Base-by-base conservation (phyloP, 2,329 filamentous ascomycete species). In the Didymella glomerata region DNA sequence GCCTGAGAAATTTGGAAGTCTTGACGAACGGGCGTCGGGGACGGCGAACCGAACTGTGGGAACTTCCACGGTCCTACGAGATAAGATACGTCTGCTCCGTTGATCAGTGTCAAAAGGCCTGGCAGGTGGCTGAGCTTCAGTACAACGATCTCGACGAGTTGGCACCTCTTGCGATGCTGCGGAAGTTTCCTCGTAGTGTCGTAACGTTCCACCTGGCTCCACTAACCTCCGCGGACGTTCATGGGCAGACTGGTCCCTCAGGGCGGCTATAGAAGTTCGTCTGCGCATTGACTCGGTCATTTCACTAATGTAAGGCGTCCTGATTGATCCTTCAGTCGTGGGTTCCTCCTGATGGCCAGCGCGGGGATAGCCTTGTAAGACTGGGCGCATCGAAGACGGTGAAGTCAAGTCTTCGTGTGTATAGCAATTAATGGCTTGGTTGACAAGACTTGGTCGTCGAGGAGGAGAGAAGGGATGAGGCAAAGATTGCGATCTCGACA, bases 171-270 rank as follows among this genome's bases (percentile, higher is more conserved):
- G 56, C 32, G 36, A 54, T 48, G 42, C 55, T 40, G 60, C 49
- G 32, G 70, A 64, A 1, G 58, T 61, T 18, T 68, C 52, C 27
- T 73, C 66, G 54, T 71, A 75, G 32, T 70, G 56, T 54, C 67
- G 67, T 51, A 76, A 54, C 14, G 72, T 58, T 46, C 48, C 66
- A 22, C 59, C 65, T 11, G 73, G 60, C 30, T 70, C 69, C 20
- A 70, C 72, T 6, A 71, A 72, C 5, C 48, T 58, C 22, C 61
- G 56, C 40, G 60, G 52, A 8, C 62, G 57, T 11, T 13, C 27
- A 18, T 56, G 45, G 14, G 20, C 25, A 5, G 30, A 1, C 1
- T 34, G 1, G 2, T 18, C 16, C 2, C 32, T 22, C 14, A 40
- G 24, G 4, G 16, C 22, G 8, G 46, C 30, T 32, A 1, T 11